Evolutionary conservation across 2,329 filamentous ascomycete genomes (phyloP).

Genomic region (Nothophaeocryptopus gaeumannii): DNA sequence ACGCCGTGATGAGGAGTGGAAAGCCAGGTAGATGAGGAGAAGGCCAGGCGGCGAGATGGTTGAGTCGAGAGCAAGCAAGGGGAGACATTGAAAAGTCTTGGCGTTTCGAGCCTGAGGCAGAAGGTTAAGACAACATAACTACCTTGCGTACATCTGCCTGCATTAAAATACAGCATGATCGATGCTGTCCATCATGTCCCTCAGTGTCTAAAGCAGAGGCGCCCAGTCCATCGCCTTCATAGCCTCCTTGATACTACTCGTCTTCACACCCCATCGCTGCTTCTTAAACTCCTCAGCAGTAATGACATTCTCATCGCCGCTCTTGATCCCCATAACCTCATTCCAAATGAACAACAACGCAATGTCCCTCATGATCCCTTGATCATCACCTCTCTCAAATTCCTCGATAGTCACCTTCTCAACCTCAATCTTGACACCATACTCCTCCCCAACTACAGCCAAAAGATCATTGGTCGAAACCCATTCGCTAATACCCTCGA

Average conservation of each 20-base stretch:
- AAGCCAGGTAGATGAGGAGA: too few relatives aligned
- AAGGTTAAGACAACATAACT: too few relatives aligned
- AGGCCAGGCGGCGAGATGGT: too few relatives aligned
- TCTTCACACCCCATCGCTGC: not conserved
- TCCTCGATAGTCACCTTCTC: not conserved
- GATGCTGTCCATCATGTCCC: too few relatives aligned
- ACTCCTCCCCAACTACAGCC: not conserved
- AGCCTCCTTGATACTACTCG: not conserved
- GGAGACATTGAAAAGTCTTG: too few relatives aligned
- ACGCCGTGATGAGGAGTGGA: too few relatives aligned
- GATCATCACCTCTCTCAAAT: not conserved
- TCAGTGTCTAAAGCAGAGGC: not conserved
- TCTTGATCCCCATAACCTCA: conserved; percentile 1
- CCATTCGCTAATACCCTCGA: not conserved
- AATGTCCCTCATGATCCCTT: not conserved
- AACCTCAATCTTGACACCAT: not conserved
- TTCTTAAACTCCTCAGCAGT: not conserved
- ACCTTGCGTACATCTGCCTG: too few relatives aligned
- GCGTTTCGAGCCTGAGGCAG: too few relatives aligned
- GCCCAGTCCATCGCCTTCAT: not conserved
- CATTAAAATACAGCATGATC: too few relatives aligned
- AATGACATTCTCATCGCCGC: not conserved
- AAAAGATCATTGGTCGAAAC: not conserved
- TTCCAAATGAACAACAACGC: not conserved
- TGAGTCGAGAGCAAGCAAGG: too few relatives aligned